Evolutionary conservation across 768 basidiomycete genomes (phyloP).

Genomic region (Phanerochaete sordida): DNA sequence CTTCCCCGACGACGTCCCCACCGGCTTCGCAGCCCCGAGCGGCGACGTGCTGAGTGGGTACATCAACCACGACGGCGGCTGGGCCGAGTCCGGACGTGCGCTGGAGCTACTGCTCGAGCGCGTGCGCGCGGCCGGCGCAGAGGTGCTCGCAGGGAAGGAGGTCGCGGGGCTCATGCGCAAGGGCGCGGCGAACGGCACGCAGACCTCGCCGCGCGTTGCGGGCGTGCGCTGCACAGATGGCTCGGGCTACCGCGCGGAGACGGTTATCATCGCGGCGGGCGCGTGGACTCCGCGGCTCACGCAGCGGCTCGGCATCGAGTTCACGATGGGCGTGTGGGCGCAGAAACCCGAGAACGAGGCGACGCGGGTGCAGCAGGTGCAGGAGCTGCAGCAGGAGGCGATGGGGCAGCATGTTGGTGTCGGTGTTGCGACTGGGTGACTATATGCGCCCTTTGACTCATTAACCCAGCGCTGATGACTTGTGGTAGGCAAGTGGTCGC

Average conservation of each 20-base stretch:
- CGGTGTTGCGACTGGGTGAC: conserved; percentile 81
- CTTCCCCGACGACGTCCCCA: conserved; percentile 42
- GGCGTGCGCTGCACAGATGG: conserved; percentile 69
- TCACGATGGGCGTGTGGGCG: not conserved
- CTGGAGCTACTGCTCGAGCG: conserved; percentile 49
- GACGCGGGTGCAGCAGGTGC: too few relatives aligned
- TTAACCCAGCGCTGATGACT: not conserved
- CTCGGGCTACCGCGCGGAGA: conserved; percentile 46
- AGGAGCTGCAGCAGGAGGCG: too few relatives aligned
- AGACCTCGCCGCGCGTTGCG: conserved; percentile 31
- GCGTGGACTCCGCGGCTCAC: conserved; percentile 67
- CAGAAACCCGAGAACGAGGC: not conserved
- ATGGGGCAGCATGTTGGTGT: not conserved
- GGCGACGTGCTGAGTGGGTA: conserved; percentile 42
- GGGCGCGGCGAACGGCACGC: conserved; percentile 23
- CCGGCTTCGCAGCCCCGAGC: conserved; percentile 23
- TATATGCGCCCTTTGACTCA: not conserved
- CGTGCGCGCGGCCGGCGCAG: conserved; percentile 58
- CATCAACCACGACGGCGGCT: conserved; percentile 76
- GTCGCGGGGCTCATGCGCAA: conserved; percentile 41
- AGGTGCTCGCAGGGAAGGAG: conserved; percentile 52
- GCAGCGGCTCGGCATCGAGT: not conserved
- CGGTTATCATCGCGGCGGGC: conserved; percentile 71
- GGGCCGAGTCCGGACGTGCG: conserved; percentile 77
- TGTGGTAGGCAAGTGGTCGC: conserved; percentile 69